phyloP scores from a whole-genome alignment of 2,329 filamentous ascomycete genomes.

The Epichloe sylvatica region DNA sequence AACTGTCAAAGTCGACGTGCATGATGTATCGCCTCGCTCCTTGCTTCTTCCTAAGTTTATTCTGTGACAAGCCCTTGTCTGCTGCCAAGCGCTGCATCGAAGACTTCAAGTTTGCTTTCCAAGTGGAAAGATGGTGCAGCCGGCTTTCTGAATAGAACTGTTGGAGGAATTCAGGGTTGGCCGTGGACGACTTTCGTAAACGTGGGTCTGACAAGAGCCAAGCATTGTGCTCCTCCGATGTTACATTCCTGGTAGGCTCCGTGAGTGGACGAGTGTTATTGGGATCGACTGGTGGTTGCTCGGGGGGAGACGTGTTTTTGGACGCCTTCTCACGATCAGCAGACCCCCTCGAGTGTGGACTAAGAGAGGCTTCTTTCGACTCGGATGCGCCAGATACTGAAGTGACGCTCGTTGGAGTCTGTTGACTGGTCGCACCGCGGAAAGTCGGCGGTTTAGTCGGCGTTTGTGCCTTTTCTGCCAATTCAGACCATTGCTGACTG shows the following conservation, averaged over 20 bases:
- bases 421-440: background rate
- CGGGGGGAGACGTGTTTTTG: background rate
- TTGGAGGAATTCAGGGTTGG: conserved; percentile 84
- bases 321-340: background rate
- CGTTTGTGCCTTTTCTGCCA: conserved; percentile 16
- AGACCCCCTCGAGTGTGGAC: background rate
- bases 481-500: conserved; percentile 16
- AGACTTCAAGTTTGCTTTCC: conserved; percentile 90
- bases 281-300: background rate
- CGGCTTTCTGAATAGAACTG: conserved; percentile 94
- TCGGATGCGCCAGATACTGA: background rate
- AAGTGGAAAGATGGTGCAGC: conserved; percentile 85
- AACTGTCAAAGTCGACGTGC: conserved; percentile 96
- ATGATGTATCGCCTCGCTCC: conserved; percentile 70
- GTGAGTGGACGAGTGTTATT: background rate
- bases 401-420: background rate
- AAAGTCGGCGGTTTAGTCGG: conserved; percentile 8
- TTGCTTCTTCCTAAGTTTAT: conserved; percentile 36
- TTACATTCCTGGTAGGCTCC: conserved; percentile 47
- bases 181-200: conserved; percentile 76
- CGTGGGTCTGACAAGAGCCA: conserved; percentile 70
- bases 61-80: conserved; percentile 42
- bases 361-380: background rate
- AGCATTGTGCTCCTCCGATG: conserved; percentile 87
- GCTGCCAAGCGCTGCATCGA: conserved; percentile 68